Base-by-base conservation (phyloP, 305 asterid genomes). In the Solanum hybrid region DNA sequence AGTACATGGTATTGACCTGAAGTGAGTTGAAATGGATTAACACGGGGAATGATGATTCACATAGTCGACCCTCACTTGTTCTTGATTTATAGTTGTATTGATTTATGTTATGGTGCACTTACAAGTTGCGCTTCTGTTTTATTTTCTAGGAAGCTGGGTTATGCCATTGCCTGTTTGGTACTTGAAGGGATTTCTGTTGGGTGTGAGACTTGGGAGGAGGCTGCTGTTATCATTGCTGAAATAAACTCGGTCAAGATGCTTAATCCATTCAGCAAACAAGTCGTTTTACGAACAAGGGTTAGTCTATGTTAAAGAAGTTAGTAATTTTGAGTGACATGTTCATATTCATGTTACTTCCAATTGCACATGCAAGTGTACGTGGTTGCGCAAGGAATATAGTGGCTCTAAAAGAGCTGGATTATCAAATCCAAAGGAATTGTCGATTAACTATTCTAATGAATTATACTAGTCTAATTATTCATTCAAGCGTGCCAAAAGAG, bases 141-240 rank as follows among this genome's bases (percentile, higher is more conserved):
- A 10, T 88, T 40, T 86, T 79, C 85, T 92, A 97, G 99, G 95
- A 93, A 92, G 89, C 92, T 94, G 92, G 95, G 94, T 69, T 92
- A 84, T 92, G 94, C 94, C 89, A 94, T 97, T 90, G 96, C 98
- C 89, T 90, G 92, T 90, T 90, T 95, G 93, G 90, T 88, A 90
- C 94, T 97, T 89, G 90, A 92, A 51, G 93, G 92, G 87, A 94
- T 94, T 88, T 91, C 91, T 76, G 86, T 93, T 32, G 97, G 93
- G 91, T 95, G 94, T 86, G 95, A 94, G 94, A 94, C 92, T 88
- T 90, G 98, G 96, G 98, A 96, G 92, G 94, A 95, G 91, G 92
- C 95, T 91, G 94, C 95, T 75, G 88, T 88, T 35, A 86, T 96
- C 90, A 91, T 92, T 79, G 92, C 96, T 36, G 89, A 95, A 32